A percentile compares a stretch with the other conserved stretches of the same genome.
Evolutionary conservation across 441 rosid species (phyloP).

Genomic region (Theobroma grandiflorum): DNA sequence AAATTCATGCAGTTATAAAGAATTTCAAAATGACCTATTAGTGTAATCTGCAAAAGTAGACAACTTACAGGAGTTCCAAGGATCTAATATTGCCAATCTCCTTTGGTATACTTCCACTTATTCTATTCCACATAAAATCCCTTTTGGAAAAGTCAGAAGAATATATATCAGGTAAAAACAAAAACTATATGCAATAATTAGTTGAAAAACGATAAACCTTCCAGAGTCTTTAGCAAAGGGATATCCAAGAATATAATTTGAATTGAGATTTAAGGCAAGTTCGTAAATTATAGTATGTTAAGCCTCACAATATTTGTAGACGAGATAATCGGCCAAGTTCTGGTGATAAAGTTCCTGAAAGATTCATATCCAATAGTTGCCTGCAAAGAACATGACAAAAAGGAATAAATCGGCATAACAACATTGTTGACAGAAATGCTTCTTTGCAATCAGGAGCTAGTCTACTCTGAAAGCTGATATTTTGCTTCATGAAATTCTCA

Average conservation of each 20-base stretch:
- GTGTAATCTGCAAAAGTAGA: neutral
- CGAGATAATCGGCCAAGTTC: slow-evolving; percentile 73
- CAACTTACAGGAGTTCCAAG: slow-evolving; percentile 81
- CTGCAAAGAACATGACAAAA: slow-evolving; percentile 48
- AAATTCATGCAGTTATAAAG: neutral
- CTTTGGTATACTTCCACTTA: slow-evolving; percentile 85
- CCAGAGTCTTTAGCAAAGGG: neutral
- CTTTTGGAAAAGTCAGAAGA: slow-evolving; percentile 43
- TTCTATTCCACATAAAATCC: slow-evolving; percentile 96
- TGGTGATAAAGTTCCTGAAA: slow-evolving; percentile 83
- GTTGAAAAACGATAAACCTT: slow-evolving; percentile 1
- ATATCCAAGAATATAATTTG: neutral
- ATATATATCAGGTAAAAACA: slow-evolving; percentile 31
- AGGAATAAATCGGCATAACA: neutral
- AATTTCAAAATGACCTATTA: neutral
- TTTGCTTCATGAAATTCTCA: neutral
- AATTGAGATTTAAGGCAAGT: slow-evolving; percentile 3
- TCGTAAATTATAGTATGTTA: neutral
- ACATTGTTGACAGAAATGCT: neutral
- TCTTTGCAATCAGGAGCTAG: neutral
- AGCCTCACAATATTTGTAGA: slow-evolving; percentile 70
- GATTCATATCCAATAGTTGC: slow-evolving; percentile 77
- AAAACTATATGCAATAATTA: neutral
- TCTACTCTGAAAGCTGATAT: neutral
- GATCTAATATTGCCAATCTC: slow-evolving; percentile 86